Base-by-base conservation (phyloP, 805 yeast species). In the Millerozyma acaciae region DNA sequence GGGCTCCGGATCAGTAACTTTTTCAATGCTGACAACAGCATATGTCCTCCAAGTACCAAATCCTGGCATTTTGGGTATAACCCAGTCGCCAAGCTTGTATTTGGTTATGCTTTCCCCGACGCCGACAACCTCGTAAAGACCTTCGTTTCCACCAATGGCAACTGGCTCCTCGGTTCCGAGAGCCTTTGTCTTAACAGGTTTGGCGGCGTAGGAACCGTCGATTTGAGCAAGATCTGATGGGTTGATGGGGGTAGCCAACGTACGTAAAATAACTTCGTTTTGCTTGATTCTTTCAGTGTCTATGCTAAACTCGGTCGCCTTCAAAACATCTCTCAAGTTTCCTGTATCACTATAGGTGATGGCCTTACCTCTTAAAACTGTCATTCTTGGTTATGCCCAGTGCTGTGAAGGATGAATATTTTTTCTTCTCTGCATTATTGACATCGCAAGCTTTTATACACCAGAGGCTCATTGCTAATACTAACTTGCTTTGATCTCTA, bases 41-140 rank as follows among this genome's bases (percentile, higher is more conserved):
- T 82, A 85, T 3, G 90, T 76, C 35, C 93, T 70, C 97, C 97
- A 88, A 3, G 96, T 88, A 19, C 97, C 97, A 40, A 79, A 80
- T 43, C 82, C 80, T 7, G 84, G 78, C 25, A 63, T 62, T 6
- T 72, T 51, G 9, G 96, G 95, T 27, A 87, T 73, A 26, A 80
- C 87, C 85, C 90, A 84, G 56, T 88, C 96, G 27, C 94, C 95
- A 3, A 62, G 58, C 29, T 63, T 46, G 33, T 82, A 62, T 5
- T 50, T 48, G 4, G 43, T 38, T 6, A 73, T 78, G 8, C 55
- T 47, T 7, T 67, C 45, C 14, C 95, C 95, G 7, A 72, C 69
- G 30, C 76, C 75, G 14, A 83, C 51, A 9, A 88, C 78, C 50
- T 84, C 80, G 51, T 82, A 86, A 6, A 83, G 69, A 17, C 96